Conservation (phyloP, 345 rosid species). For the Citrus australasica region DNA sequence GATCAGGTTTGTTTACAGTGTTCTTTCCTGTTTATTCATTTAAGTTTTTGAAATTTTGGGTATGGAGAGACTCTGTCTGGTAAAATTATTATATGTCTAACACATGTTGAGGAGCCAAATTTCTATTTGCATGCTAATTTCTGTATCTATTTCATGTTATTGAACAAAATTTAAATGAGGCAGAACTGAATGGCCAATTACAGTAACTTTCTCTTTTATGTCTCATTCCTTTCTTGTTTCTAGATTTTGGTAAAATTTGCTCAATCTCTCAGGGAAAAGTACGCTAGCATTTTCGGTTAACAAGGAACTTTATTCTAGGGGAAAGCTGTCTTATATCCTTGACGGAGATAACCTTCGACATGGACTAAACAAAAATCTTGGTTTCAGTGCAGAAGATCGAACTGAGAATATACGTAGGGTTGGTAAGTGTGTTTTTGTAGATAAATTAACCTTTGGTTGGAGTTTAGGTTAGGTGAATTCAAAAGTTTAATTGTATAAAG, state of each 20-base stretch:
- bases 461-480: neutral
- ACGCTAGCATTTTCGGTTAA: constrained; percentile 79
- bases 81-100: neutral
- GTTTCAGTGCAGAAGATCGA: constrained; percentile 85
- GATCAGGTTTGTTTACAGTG: constrained; percentile 60
- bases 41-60: neutral
- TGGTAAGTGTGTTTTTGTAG: constrained; percentile 46
- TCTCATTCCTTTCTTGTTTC: neutral
- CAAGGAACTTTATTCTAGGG: constrained; percentile 57
- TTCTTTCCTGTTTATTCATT: neutral
- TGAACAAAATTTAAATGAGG: neutral
- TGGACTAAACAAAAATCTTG: constrained; percentile 81
- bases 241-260: neutral
- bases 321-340: constrained; percentile 77
- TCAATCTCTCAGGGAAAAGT: constrained; percentile 68
- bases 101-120: too few species aligned
- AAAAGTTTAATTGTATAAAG: neutral
- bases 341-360: constrained; percentile 94
- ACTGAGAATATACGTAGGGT: constrained; percentile 89
- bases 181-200: neutral
- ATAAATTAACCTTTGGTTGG: neutral
- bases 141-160: neutral
- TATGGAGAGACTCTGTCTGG: neutral
- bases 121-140: neutral
- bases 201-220: neutral